Percentiles rank a stretch among this genome's conserved stretches.
These are phyloP conservation scores for Penicillium sp. DNA, from an alignment of 2,329 filamentous ascomycete genomes.

Conservation along the genomic window DNA sequence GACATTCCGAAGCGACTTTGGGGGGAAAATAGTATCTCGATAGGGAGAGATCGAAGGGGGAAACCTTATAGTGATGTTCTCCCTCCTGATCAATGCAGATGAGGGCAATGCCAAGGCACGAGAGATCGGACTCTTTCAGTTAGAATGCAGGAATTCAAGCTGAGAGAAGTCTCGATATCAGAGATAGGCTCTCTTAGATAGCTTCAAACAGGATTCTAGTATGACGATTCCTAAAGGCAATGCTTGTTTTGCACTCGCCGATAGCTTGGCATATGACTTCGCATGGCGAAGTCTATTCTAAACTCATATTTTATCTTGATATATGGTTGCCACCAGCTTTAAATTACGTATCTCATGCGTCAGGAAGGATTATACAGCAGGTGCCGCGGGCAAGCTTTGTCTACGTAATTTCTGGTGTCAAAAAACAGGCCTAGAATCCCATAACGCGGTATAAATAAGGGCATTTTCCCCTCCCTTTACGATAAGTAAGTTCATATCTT, in stretches of 20 bases:
- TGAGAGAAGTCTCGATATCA: neutral
- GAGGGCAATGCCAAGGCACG: too few relatives aligned
- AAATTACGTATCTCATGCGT: neutral
- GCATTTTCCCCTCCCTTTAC: neutral
- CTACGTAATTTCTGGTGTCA: neutral
- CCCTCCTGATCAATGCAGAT: too few relatives aligned
- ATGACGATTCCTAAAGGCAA: neutral
- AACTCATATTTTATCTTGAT: neutral
- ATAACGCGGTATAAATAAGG: neutral
- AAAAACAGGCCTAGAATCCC: neutral
- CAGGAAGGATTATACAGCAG: neutral
- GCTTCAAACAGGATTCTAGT: neutral
- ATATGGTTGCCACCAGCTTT: neutral
- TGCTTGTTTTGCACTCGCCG: neutral
- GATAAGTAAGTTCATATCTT: neutral
- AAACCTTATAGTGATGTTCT: too few relatives aligned
- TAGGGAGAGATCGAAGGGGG: too few relatives aligned
- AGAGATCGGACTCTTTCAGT: too few relatives aligned
- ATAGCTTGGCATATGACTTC: neutral
- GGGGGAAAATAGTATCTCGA: too few relatives aligned
- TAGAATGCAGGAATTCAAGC: neutral
- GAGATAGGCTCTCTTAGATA: neutral
- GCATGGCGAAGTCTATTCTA: neutral
- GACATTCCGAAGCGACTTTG: too few relatives aligned
- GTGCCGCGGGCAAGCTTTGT: neutral